Evolutionary conservation across 2,329 filamentous ascomycete genomes (phyloP).

Genomic region (Fusarium sp.): DNA sequence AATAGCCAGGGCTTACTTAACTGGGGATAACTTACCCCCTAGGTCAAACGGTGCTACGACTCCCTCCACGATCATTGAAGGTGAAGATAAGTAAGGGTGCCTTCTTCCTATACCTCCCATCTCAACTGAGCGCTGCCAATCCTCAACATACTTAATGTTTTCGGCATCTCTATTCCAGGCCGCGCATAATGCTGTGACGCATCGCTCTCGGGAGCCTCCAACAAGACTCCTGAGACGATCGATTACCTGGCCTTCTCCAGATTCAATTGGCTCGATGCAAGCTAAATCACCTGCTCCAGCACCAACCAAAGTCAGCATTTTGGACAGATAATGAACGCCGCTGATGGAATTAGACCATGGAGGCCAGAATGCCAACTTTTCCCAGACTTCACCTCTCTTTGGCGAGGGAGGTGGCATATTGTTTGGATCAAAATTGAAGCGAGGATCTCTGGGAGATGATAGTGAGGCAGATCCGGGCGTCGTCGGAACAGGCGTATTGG

Average conservation of each 20-base stretch:
- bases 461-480: slow-evolving; percentile 52
- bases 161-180: slow-evolving; percentile 96
- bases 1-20: too few species aligned
- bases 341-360: slow-evolving; percentile 92
- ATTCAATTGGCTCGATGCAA: slow-evolving; percentile 74
- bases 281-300: slow-evolving; percentile 89
- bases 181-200: slow-evolving; percentile 84
- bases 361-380: slow-evolving; percentile 96
- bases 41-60: too few species aligned
- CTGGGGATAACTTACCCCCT: too few species aligned
- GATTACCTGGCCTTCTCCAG: slow-evolving; percentile 66
- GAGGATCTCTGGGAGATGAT: slow-evolving; percentile 74
- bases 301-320: slow-evolving; percentile 85
- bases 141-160: slow-evolving; percentile 90
- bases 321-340: slow-evolving; percentile 89
- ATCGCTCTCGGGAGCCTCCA: slow-evolving; percentile 83
- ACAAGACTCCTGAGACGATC: slow-evolving; percentile 84
- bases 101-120: too few species aligned
- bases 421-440: slow-evolving; percentile 83
- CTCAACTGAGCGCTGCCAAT: slow-evolving; percentile 87
- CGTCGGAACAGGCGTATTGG: slow-evolving; percentile 62
- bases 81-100: too few species aligned
- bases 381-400: slow-evolving; percentile 86
- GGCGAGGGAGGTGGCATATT: slow-evolving; percentile 83
- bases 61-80: too few species aligned